A percentile compares a stretch with the other conserved stretches of the same genome.
These are phyloP conservation scores for Alternaria alternata DNA, from an alignment of 2,329 filamentous ascomycete species.

Conservation along the genomic window DNA sequence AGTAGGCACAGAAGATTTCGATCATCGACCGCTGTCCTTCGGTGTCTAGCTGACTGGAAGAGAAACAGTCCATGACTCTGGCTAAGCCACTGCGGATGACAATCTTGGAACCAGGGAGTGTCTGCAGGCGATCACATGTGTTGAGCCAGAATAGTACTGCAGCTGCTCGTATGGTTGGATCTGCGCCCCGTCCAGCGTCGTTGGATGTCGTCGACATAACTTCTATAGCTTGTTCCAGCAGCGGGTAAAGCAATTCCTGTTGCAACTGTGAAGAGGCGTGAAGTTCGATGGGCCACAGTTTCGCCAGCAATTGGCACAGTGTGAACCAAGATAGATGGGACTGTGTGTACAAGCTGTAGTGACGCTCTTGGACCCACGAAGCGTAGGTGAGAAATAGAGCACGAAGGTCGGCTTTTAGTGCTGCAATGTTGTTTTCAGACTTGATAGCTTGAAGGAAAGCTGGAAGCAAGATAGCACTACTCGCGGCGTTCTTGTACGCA, in stretches of 20 bases:
- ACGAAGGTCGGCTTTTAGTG: constrained; percentile 31
- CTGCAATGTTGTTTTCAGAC: constrained; percentile 34
- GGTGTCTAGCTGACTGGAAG: constrained; percentile 19
- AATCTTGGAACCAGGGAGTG: constrained; percentile 31
- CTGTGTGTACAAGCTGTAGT: constrained; percentile 25
- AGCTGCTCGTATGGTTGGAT: constrained; percentile 29
- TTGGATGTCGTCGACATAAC: constrained; percentile 28
- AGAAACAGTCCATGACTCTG: constrained; percentile 35
- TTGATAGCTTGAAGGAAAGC: constrained; percentile 37
- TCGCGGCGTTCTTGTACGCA: constrained; percentile 31
- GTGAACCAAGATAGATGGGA: constrained; percentile 39
- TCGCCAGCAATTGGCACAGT: constrained; percentile 35
- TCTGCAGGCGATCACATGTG: constrained; percentile 34
- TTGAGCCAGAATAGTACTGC: constrained; percentile 41
- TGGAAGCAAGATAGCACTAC: constrained; percentile 41
- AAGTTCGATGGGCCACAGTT: constrained; percentile 44
- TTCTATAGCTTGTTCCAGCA: constrained; percentile 37
- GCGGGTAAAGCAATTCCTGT: constrained; percentile 31
- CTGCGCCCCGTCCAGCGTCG: constrained; percentile 15
- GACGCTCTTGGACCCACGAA: constrained; percentile 30
- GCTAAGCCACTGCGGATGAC: constrained; percentile 29
- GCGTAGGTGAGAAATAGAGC: constrained; percentile 34
- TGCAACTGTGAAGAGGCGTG: constrained; percentile 38
- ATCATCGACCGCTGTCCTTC: constrained; percentile 28
- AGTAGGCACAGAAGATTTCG: constrained; percentile 40